Conservation (phyloP, 2,329 filamentous ascomycete species). For the Sporothrix humicola region DNA sequence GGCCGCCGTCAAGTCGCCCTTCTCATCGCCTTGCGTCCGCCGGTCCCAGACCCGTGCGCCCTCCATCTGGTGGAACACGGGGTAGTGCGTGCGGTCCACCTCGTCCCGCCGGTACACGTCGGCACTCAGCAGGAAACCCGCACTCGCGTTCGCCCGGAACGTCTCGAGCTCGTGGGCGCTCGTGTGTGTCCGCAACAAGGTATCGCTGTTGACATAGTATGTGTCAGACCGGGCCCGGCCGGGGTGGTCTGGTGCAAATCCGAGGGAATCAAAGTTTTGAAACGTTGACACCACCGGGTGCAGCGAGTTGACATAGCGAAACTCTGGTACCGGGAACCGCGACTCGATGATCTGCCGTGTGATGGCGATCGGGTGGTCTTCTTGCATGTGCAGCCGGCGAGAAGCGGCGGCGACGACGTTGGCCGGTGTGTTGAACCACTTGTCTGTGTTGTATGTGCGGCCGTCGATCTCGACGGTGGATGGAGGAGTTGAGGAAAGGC, state of each 20-base stretch:
- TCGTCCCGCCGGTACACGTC: constrained; percentile 97
- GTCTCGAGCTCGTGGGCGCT: constrained; percentile 89
- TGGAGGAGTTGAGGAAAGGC: constrained; percentile 2
- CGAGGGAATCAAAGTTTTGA: constrained; percentile 97
- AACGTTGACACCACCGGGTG: constrained; percentile 81
- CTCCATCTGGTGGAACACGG: constrained; percentile 98
- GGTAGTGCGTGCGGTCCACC: constrained; percentile 93
- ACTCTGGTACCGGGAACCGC: constrained; percentile 75
- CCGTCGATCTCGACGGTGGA: constrained; percentile 64
- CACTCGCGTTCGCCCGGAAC: constrained; percentile 72
- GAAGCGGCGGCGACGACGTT: constrained; percentile 76
- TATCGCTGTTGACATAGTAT: constrained; percentile 88
- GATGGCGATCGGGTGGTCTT: constrained; percentile 87
- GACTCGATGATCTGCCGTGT: constrained; percentile 92
- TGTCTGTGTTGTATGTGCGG: constrained; percentile 69
- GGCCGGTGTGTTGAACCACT: constrained; percentile 82
- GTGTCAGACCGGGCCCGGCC: constrained; percentile 89
- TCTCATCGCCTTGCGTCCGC: constrained; percentile 54
- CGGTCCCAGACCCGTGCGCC: constrained; percentile 90
- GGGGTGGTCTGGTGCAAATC: constrained; percentile 85
- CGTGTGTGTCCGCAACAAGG: constrained; percentile 89
- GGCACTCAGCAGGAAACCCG: constrained; percentile 85
- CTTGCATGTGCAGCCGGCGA: constrained; percentile 84
- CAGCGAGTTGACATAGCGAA: constrained; percentile 76
- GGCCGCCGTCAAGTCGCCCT: constrained; percentile 64